Evolutionary conservation across 106 monocot species (phyloP), one percentile per base, ranked within the genome.

Genomic region (Triglochin maritima): DNA sequence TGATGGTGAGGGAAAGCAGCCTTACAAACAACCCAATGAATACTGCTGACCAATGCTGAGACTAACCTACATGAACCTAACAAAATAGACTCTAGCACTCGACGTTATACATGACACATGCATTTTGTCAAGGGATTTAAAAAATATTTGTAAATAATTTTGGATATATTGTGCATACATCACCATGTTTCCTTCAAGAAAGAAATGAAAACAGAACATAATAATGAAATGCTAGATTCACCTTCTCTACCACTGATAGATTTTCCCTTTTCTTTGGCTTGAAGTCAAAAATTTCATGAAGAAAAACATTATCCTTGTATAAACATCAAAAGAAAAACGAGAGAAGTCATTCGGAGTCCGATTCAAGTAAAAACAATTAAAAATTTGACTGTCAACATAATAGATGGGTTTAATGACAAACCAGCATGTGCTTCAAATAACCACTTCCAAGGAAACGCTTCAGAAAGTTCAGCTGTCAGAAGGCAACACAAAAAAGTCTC

Each of bases 391-490:
- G 46, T 12, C 11, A 44, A 8, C 8, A 60, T 14, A 43, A 42
- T 46, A 65, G 45, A 49, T 56, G n/a, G 15, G 7, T 50, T 5
- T 17, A 66, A 56, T 52, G 29, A 44, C 17, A 48, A 17, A 96
- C 95, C 95, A 85, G 83, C 56, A 83, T 85, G 64, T 98, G 98
- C 81, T 86, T 98, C 46, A 92, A 82, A 70, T 92, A 98, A 50
- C 92, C 98, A 76, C 74, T 82, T 12, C 83, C 88, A 70, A 98
- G 92, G 60, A 84, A 86, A 43, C 80, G 85, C 76, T 83, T 98
- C 54, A 98, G 60, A 72, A 92, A 98, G 79, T 98, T 92, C 67
- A 98, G 71, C 98, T 98, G 82, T 47, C 56, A 48, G 62, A 67
- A 57, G 62, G 44, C 44, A 56, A 51, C 62, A 59, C 11, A 4